Conservation (phyloP, 495 filamentous ascomycete genomes). For the Amorphotheca resinae region DNA sequence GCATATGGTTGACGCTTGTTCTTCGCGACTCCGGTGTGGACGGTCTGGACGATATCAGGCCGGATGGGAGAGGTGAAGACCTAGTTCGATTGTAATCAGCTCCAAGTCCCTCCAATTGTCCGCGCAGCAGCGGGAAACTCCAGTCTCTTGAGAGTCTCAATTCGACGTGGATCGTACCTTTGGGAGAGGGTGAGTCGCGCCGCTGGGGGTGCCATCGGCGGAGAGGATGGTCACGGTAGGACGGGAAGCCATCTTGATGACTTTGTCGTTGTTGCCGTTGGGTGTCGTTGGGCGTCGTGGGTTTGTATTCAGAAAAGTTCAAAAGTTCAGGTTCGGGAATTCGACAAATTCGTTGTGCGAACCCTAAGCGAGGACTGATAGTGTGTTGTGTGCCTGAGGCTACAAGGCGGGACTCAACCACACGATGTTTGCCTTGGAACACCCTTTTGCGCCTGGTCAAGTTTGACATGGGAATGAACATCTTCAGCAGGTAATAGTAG, state of each 20-base stretch:
- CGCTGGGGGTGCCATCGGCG: constrained; percentile 82
- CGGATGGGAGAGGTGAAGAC: constrained; percentile 96
- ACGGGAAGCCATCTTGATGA: constrained; percentile 64
- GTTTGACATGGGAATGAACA: no score
- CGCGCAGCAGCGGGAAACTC: no score
- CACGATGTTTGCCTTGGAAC: no score
- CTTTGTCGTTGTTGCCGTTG: constrained; percentile 14
- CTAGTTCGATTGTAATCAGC: constrained; percentile 17
- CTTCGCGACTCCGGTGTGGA: constrained; percentile 99
- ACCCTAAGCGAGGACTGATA: not conserved
- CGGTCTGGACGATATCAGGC: constrained; percentile 92
- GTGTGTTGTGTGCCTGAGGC: not conserved
- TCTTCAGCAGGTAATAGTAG: no score
- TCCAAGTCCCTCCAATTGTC: not conserved
- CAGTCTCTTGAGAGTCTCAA: no score
- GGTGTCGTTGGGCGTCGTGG: constrained; percentile 7
- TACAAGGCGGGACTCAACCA: not conserved
- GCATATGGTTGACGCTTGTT: constrained; percentile 99
- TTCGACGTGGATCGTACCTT: constrained; percentile 25
- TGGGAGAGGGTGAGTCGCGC: constrained; percentile 77
- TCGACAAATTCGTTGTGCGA: not conserved
- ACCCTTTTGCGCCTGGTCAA: no score
- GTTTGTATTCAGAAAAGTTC: constrained; percentile 7
- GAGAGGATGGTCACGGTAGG: constrained; percentile 90
- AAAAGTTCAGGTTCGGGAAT: no score